Base-by-base conservation (phyloP, 2,329 filamentous ascomycete species). In the Sporothrix brasiliensis region DNA sequence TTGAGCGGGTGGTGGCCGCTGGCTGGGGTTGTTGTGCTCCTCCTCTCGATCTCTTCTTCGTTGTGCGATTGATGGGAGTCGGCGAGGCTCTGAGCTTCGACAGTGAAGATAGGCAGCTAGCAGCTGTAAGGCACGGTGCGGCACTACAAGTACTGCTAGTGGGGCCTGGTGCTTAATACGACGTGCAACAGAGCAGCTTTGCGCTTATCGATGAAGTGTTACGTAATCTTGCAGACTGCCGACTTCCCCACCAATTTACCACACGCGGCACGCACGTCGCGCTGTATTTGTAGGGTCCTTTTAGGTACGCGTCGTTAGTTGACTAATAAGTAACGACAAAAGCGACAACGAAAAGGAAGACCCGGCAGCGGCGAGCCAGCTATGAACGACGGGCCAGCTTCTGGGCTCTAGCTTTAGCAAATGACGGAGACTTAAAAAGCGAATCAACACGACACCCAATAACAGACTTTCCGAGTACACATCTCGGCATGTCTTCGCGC, bases 191-290 rank as follows among this genome's bases (percentile, higher is more conserved):
- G 11, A 19, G 16, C 47, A 19, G 47, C 47, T 49, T 49, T n/a
- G 47, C 47, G 47, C 47, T n/a, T 49, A 49, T 49, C 47, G 47
- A 49, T 49, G 3, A 49, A n/a, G 30, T 3, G 4, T 58, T 58
- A 58, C 7, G n/a, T 58, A 58, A 58, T 39, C 54, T 16, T 11
- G 54, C 30, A 39, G 11, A 4, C n/a, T 11, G 54, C 30, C n/a
- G 11, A 4, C n/a, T 49, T 34, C 56, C 56, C 56, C 56, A 61
- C 56, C 56, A 21, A 58, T 61, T 44, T 61, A 61, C 30, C n/a
- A 41, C 54, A 19, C 54, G 11, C 30, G 14, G n/a, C n/a, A n/a
- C 34, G 41, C 56, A 44, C 9, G 11, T 41, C 34, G 56, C 56
- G 56, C 56, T 61, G 56, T 39, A 61, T 14, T 19, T 6, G 19